These are phyloP conservation scores for Trypanosomatidae sp. DNA, from an alignment of 208 protist genomes.

Conservation along the genomic window DNA sequence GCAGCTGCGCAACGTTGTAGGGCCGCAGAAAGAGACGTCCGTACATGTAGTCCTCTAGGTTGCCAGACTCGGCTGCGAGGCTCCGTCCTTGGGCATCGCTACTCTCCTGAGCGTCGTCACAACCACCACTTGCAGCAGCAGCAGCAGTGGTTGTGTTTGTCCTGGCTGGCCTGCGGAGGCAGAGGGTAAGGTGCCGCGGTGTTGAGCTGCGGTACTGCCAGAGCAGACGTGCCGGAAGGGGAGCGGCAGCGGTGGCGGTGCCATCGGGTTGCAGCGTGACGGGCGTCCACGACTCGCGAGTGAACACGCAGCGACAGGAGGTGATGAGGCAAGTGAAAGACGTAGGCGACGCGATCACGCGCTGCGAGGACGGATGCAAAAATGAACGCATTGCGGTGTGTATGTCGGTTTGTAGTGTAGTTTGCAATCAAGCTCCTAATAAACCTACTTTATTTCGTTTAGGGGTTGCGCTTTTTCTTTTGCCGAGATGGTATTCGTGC, in stretches of 20 bases:
- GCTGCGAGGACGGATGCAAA: background rate
- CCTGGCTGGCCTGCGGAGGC: constrained; percentile 27
- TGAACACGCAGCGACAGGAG: constrained; percentile 35
- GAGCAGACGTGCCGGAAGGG: constrained; percentile 54
- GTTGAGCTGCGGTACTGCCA: constrained; percentile 66
- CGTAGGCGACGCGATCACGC: background rate
- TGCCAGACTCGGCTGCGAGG: background rate
- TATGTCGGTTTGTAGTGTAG: no score
- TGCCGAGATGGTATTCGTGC: no score
- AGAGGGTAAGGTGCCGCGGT: constrained; percentile 59
- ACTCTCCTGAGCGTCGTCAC: constrained; percentile 8
- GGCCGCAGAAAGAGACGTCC: constrained; percentile 83
- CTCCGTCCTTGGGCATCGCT: background rate
- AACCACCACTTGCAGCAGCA: background rate
- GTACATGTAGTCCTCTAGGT: constrained; percentile 56
- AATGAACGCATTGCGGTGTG: background rate
- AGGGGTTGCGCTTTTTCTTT: no score
- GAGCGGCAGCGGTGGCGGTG: background rate
- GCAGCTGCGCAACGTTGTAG: constrained; percentile 83
- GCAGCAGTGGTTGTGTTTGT: no score
- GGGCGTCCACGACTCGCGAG: constrained; percentile 55
- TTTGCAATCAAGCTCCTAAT: no score
- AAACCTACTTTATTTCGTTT: no score
- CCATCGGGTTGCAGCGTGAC: constrained; percentile 46
- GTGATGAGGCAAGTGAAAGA: no score